A percentile compares a stretch with the other conserved stretches of the same genome.
Evolutionary conservation across 139 green algal genomes (phyloP).

Genomic region (Chloropicon primus): DNA sequence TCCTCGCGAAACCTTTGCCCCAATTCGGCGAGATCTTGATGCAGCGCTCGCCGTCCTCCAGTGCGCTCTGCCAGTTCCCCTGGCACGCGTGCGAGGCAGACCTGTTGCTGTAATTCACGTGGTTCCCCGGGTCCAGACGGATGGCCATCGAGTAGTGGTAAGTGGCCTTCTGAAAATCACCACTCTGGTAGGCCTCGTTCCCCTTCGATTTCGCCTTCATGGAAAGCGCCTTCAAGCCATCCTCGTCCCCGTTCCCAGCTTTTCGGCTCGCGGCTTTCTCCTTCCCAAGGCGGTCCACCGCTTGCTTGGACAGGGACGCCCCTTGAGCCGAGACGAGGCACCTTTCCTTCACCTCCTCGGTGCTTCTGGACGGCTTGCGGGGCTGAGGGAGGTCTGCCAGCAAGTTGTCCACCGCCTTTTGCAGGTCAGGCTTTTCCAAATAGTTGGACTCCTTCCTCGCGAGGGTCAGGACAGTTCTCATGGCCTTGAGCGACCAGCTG

Average conservation of each 20-base stretch:
- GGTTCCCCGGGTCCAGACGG: conserved; percentile 11
- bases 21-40: conserved; percentile 16
- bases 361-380: not conserved
- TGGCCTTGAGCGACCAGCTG: not conserved
- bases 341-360: not conserved
- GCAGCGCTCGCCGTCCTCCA: conserved; percentile 18
- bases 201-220: conserved; percentile 24
- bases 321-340: not conserved
- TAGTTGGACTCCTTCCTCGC: not conserved
- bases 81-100: conserved; percentile 19
- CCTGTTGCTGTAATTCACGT: conserved; percentile 37
- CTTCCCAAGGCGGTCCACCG: not conserved
- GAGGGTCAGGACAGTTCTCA: not conserved
- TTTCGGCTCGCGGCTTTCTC: not conserved
- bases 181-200: conserved; percentile 24
- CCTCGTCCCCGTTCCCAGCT: not conserved
- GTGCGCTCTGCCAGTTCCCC: conserved; percentile 21
- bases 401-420: not conserved
- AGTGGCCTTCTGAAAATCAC: conserved; percentile 29
- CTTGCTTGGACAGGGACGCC: not conserved
- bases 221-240: not conserved
- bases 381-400: not conserved
- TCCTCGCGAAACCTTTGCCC: conserved; percentile 23
- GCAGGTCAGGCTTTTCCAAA: not conserved
- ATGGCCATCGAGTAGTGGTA: conserved; percentile 36